These are phyloP conservation scores for Spongispora temasekensis DNA, from an alignment of 1,284 basidiomycete genomes.

Conservation along the genomic window DNA sequence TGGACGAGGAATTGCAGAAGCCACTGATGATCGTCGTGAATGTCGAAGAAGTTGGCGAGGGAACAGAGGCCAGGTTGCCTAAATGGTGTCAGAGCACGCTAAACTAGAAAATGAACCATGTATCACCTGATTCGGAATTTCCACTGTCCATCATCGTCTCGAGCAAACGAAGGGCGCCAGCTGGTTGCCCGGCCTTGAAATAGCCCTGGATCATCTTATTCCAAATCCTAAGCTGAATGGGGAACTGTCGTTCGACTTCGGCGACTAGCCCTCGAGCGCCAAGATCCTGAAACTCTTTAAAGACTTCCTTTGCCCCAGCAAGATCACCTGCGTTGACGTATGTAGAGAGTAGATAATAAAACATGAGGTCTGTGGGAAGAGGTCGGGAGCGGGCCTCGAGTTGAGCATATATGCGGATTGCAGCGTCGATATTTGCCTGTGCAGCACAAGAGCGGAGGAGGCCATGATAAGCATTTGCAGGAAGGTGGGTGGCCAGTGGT, in stretches of 20 bases:
- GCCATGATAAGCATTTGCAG: conserved; percentile 47
- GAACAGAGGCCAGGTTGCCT: conserved; percentile 43
- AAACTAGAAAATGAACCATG: neutral
- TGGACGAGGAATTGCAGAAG: conserved; percentile 48
- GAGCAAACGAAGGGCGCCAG: conserved; percentile 68
- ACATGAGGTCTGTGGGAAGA: conserved; percentile 46
- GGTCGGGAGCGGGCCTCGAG: conserved; percentile 49
- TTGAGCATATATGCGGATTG: conserved; percentile 69
- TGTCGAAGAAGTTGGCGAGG: conserved; percentile 61
- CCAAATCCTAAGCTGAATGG: conserved; percentile 57
- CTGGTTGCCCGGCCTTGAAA: conserved; percentile 65
- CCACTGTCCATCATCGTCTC: conserved; percentile 67
- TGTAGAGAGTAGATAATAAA: conserved; percentile 62
- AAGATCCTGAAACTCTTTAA: conserved; percentile 59
- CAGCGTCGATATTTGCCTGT: conserved; percentile 61
- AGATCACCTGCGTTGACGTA: conserved; percentile 58
- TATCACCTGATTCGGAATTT: conserved; percentile 31
- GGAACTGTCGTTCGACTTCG: conserved; percentile 22
- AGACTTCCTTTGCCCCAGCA: conserved; percentile 63
- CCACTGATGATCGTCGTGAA: conserved; percentile 68
- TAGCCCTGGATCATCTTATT: conserved; percentile 76
- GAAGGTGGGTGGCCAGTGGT: conserved; percentile 32
- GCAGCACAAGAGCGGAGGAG: conserved; percentile 69
- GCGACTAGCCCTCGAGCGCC: conserved; percentile 40
- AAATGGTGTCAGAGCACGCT: conserved; percentile 1